Conservation (phyloP, 352 stramenopile genomes). For the Pythium phragmitis region DNA sequence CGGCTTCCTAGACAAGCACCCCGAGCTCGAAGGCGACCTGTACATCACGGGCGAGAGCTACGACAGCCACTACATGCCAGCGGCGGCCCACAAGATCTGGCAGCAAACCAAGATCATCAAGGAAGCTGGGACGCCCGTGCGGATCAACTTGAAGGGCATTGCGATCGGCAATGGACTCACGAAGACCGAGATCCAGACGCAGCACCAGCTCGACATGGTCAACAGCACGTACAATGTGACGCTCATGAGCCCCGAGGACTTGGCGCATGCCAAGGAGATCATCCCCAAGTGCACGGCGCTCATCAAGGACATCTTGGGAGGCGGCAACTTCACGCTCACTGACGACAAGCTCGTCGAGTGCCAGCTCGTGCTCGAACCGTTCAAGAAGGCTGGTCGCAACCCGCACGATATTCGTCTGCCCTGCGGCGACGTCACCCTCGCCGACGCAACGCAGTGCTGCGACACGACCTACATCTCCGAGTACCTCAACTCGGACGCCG, state of each 20-base stretch:
- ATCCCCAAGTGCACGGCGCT: neutral
- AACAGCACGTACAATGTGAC: constrained; percentile 62
- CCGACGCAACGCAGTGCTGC: constrained; percentile 1
- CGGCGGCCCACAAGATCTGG: constrained; percentile 42
- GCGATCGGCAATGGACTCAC: constrained; percentile 78
- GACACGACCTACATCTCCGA: constrained; percentile 48
- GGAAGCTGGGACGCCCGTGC: constrained; percentile 31
- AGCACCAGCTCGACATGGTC: constrained; percentile 43
- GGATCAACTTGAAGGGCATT: constrained; percentile 58
- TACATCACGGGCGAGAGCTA: constrained; percentile 64
- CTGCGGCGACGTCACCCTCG: constrained; percentile 10
- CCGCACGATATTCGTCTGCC: constrained; percentile 71
- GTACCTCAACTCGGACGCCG: neutral
- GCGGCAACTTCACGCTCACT: constrained; percentile 6
- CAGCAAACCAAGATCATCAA: constrained; percentile 26
- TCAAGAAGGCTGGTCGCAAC: constrained; percentile 35
- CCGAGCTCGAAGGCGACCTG: constrained; percentile 37
- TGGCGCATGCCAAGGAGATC: constrained; percentile 22
- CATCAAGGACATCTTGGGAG: neutral
- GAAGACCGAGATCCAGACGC: constrained; percentile 32
- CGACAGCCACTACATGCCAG: constrained; percentile 55
- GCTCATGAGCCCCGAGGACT: constrained; percentile 36
- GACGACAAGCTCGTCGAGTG: constrained; percentile 27
- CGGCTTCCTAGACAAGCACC: constrained; percentile 47
- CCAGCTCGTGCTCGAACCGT: constrained; percentile 25